Percentiles rank a stretch among this genome's conserved stretches.
These are phyloP conservation scores for Eremothecium sinecaudum DNA, from an alignment of 1,139 yeast genomes.

Conservation along the genomic window DNA sequence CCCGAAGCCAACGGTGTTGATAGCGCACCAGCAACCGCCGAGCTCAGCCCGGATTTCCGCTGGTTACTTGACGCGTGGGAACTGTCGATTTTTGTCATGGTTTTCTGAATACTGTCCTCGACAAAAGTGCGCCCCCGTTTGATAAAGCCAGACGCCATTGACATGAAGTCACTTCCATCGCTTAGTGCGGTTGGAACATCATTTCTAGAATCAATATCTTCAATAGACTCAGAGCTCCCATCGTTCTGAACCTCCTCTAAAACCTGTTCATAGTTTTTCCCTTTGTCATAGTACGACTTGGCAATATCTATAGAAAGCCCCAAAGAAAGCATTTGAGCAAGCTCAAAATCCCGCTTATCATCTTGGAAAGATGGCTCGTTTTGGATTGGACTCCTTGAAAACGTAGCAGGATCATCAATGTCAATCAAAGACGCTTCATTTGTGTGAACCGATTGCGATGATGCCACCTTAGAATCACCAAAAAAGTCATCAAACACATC, in stretches of 20 bases:
- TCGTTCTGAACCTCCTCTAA: background rate
- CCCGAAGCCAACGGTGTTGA: too few species aligned
- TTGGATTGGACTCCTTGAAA: background rate
- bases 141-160: constrained; percentile 21
- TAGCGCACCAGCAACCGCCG: too few species aligned
- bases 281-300: constrained; percentile 17
- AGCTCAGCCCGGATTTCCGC: too few species aligned
- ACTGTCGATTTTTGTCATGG: too few species aligned
- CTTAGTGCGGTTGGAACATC: too few species aligned
- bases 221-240: background rate
- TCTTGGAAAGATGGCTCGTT: background rate
- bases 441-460: background rate
- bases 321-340: constrained; percentile 28
- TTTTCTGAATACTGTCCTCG: too few species aligned
- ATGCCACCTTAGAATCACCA: background rate
- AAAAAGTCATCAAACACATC: background rate
- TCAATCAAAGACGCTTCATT: constrained; percentile 3
- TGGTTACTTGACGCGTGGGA: too few species aligned
- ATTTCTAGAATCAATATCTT: background rate
- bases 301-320: constrained; percentile 22
- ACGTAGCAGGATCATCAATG: background rate
- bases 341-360: constrained; percentile 29
- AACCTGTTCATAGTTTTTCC: constrained; percentile 22
- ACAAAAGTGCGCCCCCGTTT: constrained; percentile 25
- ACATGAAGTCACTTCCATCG: constrained; percentile 9